phyloP scores from a whole-genome alignment of 2,329 filamentous ascomycete genomes.

The Arthroderma uncinatum region DNA sequence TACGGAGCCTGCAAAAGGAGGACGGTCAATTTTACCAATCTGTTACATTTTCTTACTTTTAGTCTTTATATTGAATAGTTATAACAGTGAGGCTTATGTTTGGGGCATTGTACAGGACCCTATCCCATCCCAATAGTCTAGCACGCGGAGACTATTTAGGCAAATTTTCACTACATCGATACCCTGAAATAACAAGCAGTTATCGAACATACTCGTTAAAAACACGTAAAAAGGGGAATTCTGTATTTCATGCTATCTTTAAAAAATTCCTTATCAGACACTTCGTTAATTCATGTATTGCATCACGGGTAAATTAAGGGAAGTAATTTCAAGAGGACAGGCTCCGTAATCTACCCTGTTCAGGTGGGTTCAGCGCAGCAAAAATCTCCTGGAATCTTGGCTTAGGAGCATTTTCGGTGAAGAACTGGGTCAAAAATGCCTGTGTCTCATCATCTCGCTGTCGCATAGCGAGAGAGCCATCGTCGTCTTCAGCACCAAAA shows the following conservation, averaged over 20 bases:
- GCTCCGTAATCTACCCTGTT: conserved; percentile 34
- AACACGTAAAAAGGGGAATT: neutral
- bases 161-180: too few species aligned
- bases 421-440: conserved; percentile 71
- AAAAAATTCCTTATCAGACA: neutral
- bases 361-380: conserved; percentile 41
- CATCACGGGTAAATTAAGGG: neutral
- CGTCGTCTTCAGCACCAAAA: conserved; percentile 49
- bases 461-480: conserved; percentile 41
- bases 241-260: neutral
- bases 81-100: too few species aligned
- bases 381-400: conserved; percentile 47
- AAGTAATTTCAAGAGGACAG: neutral
- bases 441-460: conserved; percentile 85
- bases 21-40: too few species aligned
- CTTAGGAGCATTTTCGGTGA: conserved; percentile 46
- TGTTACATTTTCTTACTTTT: too few species aligned
- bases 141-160: too few species aligned
- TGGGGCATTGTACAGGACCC: too few species aligned
- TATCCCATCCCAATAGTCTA: too few species aligned
- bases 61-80: too few species aligned
- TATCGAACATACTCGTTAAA: too few species aligned
- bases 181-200: too few species aligned
- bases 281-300: neutral
- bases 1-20: too few species aligned